These are phyloP conservation scores for Allomyces macrogynus DNA, from an alignment of 192 early-diverging fungal genomes.

Conservation along the genomic window DNA sequence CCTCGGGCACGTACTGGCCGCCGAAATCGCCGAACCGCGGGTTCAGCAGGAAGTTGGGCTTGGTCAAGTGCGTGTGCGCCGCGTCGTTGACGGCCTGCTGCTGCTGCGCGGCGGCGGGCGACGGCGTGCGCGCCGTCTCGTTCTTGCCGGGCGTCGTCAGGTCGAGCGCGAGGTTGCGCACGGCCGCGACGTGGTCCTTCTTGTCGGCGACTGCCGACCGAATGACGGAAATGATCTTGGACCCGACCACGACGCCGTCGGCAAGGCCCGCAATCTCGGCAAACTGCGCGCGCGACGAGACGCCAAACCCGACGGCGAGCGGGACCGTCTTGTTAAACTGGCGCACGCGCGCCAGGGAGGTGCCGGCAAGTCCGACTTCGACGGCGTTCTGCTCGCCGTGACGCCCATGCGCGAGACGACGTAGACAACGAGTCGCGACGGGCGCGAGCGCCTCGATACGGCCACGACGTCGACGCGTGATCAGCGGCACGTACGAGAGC, in stretches of 20 bases:
- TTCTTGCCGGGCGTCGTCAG: slow-evolving; percentile 22
- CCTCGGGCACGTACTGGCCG: slow-evolving; percentile 92
- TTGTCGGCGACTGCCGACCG: slow-evolving; percentile 26
- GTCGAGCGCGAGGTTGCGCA: slow-evolving; percentile 25
- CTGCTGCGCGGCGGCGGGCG: slow-evolving; percentile 4
- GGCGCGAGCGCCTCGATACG: slow-evolving; percentile 58
- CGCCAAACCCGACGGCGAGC: slow-evolving; percentile 94
- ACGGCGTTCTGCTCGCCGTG: slow-evolving; percentile 56
- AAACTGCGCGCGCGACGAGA: slow-evolving; percentile 76
- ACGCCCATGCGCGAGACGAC: slow-evolving; percentile 86
- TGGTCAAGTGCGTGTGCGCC: neutral
- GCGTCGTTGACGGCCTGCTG: slow-evolving; percentile 7
- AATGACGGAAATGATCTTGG: slow-evolving; percentile 65
- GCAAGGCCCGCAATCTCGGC: slow-evolving; percentile 57
- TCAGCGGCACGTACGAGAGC: slow-evolving; percentile 68
- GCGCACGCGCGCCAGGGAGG: slow-evolving; percentile 51
- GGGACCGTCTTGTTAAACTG: slow-evolving; percentile 53
- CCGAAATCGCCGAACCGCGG: slow-evolving; percentile 86
- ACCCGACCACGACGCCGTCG: slow-evolving; percentile 92
- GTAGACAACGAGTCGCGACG: slow-evolving; percentile 90
- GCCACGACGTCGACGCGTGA: slow-evolving; percentile 75
- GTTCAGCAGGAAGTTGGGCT: neutral
- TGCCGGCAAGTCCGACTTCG: slow-evolving; percentile 41
- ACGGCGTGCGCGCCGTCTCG: slow-evolving; percentile 9
- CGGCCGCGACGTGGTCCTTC: slow-evolving; percentile 17